Evolutionary conservation across 1,284 basidiomycete genomes (phyloP).

Genomic region (Gastroboletus turbinatus): DNA sequence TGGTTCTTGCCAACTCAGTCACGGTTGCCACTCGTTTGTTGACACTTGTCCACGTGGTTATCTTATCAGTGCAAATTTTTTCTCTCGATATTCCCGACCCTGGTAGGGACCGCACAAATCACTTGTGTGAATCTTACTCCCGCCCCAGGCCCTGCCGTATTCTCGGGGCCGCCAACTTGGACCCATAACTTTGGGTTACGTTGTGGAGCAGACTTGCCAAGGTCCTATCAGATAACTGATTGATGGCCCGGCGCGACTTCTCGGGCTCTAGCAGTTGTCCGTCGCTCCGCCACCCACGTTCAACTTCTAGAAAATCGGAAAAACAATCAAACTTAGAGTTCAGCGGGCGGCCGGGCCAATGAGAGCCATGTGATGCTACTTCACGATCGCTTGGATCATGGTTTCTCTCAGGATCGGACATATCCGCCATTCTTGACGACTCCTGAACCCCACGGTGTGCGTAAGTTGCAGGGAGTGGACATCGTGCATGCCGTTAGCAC

Average conservation of each 20-base stretch:
- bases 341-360: background rate
- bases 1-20: too few relatives aligned
- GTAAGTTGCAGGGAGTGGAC: background rate
- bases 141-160: background rate
- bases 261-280: too few relatives aligned
- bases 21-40: background rate
- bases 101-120: too few relatives aligned
- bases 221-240: background rate
- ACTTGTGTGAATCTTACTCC: background rate
- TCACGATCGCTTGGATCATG: background rate
- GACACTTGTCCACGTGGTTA: too few relatives aligned
- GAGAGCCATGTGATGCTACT: background rate
- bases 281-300: background rate
- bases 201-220: background rate
- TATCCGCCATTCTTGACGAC: background rate
- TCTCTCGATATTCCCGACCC: background rate
- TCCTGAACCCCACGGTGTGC: background rate
- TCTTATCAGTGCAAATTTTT: background rate
- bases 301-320: background rate
- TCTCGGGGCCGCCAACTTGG: background rate
- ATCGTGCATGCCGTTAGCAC: conserved; percentile 3
- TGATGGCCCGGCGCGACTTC: too few relatives aligned
- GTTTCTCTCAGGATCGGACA: conserved; percentile 8
- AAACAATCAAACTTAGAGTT: background rate
- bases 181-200: background rate